These are phyloP conservation scores for Mollisiaceae sp. DNA, from an alignment of 2,329 filamentous ascomycete genomes.

Conservation along the genomic window DNA sequence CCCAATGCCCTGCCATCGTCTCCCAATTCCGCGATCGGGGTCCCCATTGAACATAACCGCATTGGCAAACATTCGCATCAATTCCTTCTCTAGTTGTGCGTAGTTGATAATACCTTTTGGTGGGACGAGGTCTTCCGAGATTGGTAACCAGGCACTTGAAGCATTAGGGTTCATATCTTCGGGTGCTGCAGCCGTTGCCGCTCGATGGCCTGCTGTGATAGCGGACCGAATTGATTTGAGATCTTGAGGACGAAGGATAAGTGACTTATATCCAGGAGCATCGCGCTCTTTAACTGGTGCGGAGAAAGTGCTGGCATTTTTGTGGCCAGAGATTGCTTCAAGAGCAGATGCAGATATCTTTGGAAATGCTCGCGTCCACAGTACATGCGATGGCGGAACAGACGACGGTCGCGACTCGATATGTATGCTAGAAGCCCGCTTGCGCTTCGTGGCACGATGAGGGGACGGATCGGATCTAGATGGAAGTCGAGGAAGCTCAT, in stretches of 20 bases:
- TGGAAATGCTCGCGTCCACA: constrained; percentile 77
- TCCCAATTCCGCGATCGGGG: constrained; percentile 68
- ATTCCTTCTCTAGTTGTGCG: constrained; percentile 87
- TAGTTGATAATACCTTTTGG: constrained; percentile 93
- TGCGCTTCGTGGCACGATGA: constrained; percentile 57
- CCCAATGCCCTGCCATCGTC: constrained; percentile 47
- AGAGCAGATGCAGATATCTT: constrained; percentile 75
- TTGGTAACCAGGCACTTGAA: constrained; percentile 66
- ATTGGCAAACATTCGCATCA: constrained; percentile 97
- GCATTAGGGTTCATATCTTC: constrained; percentile 62
- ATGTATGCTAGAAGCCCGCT: constrained; percentile 49
- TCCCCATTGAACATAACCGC: constrained; percentile 98
- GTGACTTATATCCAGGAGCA: constrained; percentile 75
- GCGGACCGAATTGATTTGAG: constrained; percentile 78
- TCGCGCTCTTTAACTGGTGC: constrained; percentile 75
- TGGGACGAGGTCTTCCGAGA: constrained; percentile 78
- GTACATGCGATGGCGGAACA: constrained; percentile 68
- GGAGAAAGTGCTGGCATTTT: constrained; percentile 80
- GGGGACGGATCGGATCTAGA: constrained; percentile 37
- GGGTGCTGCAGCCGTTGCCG: constrained; percentile 66
- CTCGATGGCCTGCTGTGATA: constrained; percentile 74
- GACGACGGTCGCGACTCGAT: constrained; percentile 50
- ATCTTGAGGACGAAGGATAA: constrained; percentile 77
- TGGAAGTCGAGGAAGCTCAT: constrained; percentile 47
- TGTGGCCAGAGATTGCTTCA: constrained; percentile 78